phyloP scores from a whole-genome alignment of 2,329 filamentous ascomycete genomes.

The Aspergillus latus region DNA sequence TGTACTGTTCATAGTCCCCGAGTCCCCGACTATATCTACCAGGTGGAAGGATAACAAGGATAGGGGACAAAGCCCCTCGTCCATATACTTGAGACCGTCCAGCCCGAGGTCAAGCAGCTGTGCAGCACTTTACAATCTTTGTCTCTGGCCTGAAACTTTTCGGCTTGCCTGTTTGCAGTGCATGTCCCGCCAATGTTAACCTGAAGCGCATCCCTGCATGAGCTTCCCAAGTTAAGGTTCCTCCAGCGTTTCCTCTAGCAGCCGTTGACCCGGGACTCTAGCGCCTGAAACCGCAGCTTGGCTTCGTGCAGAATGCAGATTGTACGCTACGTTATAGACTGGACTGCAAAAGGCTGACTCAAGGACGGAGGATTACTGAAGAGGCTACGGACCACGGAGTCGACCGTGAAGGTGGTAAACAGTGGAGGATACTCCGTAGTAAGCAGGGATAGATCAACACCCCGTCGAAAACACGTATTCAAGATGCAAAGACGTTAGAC shows the following conservation, averaged over 20 bases:
- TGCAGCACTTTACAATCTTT: no score
- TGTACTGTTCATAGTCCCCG: not conserved
- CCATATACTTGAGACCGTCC: no score
- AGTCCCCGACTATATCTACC: no score
- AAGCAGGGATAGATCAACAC: not conserved
- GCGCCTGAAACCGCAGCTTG: not conserved
- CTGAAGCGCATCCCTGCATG: slow-evolving; percentile 1
- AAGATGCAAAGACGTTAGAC: slow-evolving; percentile 8
- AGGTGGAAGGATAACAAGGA: no score
- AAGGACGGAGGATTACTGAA: no score
- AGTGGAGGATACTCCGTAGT: not conserved
- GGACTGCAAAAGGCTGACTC: no score
- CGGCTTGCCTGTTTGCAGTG: not conserved
- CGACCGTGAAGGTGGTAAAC: not conserved
- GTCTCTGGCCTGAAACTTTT: not conserved
- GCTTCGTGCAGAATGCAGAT: not conserved
- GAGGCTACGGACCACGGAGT: not conserved
- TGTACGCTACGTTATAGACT: no score
- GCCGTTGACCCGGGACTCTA: slow-evolving; percentile 2
- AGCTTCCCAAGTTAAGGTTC: not conserved
- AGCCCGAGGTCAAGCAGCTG: no score
- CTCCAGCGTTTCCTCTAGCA: slow-evolving; percentile 3
- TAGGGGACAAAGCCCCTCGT: no score
- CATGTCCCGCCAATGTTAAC: not conserved
- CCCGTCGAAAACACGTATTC: not conserved